Evolutionary conservation across 768 basidiomycete species (phyloP).

Genomic region (Agaricus blazei): DNA sequence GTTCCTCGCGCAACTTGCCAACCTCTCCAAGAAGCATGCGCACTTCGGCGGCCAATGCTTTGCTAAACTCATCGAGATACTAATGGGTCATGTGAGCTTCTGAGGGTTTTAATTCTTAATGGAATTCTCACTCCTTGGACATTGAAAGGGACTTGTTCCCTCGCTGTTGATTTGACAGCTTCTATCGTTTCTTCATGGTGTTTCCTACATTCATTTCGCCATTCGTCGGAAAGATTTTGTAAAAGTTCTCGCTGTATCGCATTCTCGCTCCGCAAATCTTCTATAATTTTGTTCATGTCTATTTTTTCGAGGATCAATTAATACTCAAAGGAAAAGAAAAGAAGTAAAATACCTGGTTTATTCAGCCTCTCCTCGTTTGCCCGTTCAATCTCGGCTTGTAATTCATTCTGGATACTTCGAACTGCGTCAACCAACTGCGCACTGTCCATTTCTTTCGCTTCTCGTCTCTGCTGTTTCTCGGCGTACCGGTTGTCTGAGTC

Average conservation of each 20-base stretch:
- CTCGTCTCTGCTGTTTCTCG: conserved; percentile 53
- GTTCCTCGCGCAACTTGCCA: conserved; percentile 75
- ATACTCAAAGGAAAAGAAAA: conserved; percentile 6
- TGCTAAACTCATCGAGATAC: conserved; percentile 89
- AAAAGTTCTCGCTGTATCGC: conserved; percentile 55
- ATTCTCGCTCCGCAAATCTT: conserved; percentile 55
- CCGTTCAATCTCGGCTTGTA: conserved; percentile 44
- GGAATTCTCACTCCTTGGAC: conserved; percentile 64
- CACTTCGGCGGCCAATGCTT: conserved; percentile 77
- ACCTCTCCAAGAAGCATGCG: conserved; percentile 81
- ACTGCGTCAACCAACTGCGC: conserved; percentile 60
- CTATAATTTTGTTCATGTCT: conserved; percentile 60
- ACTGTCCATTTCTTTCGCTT: conserved; percentile 53
- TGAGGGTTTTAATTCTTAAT: background rate
- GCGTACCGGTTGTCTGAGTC: conserved; percentile 57
- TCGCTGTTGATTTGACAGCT: conserved; percentile 65
- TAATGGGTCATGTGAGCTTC: conserved; percentile 19
- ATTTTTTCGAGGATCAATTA: conserved; percentile 12
- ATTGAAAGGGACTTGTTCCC: conserved; percentile 78
- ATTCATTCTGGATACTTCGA: conserved; percentile 49
- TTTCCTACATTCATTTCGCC: conserved; percentile 59
- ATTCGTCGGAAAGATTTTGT: conserved; percentile 51
- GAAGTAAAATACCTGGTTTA: conserved; percentile 52
- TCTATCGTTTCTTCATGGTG: conserved; percentile 66
- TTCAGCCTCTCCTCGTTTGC: conserved; percentile 46